Evolutionary conservation across 2,329 filamentous ascomycete genomes (phyloP), one percentile per base, ranked within the genome.

Genomic region (Diaporthe citriasiana): DNA sequence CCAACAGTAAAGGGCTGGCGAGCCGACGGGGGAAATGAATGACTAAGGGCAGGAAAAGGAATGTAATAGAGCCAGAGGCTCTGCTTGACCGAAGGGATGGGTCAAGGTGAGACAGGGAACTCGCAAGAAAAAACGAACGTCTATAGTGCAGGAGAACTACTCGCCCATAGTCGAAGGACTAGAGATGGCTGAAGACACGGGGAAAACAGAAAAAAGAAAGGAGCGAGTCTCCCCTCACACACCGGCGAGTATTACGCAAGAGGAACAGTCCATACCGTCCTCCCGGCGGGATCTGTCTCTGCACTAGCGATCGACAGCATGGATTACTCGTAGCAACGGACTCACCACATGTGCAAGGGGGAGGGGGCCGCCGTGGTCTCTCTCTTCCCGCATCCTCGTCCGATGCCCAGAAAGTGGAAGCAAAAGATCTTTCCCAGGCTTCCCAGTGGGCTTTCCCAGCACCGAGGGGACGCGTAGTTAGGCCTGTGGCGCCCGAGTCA

Each of bases 301-400:
- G 63, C 45, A 45, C 63, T 66, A 51, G 45, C 33, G 63, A 66
- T 66, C 63, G 63, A 51, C 63, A 38, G 45, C 63, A 66, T 66
- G 63, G 63, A 66, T 66, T 51, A 50, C 60, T 50, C 45, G 60
- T 5, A 66, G 42, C 12, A 33, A 66, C 42, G 42, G 19, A 51
- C 30, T 50, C 60, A 51, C 30, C 60, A 47, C 45, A 22, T 47
- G 42, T 19, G 22, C 40, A 65, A 65, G 42, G 59, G 59, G 47
- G n/a, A 13, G 6, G 50, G 42, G 10, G n/a, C 45, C 33, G 45
- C 63, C 27, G 45, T 35, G 30, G 22, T 22, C 30, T 66, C 57
- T 56, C 53, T 35, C 27, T 15, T 57, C 63, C 63, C 63, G 45
- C 45, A 33, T 38, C 13, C 45, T 66, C 45, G 63, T 38, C 45